These are phyloP conservation scores for Macaranga tanarius DNA, from an alignment of 441 rosid genomes.

Conservation along the genomic window DNA sequence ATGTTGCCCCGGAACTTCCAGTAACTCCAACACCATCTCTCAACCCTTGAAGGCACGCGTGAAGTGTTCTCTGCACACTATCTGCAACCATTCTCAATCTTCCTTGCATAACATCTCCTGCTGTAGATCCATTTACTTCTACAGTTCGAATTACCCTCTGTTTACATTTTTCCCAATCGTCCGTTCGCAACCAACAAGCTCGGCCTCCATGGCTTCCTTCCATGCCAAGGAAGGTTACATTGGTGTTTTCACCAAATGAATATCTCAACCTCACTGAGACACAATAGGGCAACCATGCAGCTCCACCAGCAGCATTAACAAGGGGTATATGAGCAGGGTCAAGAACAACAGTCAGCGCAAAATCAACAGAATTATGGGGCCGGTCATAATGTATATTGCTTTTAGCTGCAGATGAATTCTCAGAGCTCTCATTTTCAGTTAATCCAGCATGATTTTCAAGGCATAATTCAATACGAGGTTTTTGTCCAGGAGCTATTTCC, in stretches of 20 bases:
- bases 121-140: slow-evolving; percentile 48
- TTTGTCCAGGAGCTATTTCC: slow-evolving; percentile 80
- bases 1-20: slow-evolving; percentile 40
- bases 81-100: slow-evolving; percentile 87
- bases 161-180: slow-evolving; percentile 96
- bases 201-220: slow-evolving; percentile 99
- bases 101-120: slow-evolving; percentile 67
- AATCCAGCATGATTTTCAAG: slow-evolving; percentile 89
- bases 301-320: slow-evolving; percentile 92
- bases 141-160: slow-evolving; percentile 72
- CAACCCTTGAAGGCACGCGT: slow-evolving; percentile 71
- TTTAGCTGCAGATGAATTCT: slow-evolving; percentile 55
- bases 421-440: slow-evolving; percentile 37
- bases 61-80: slow-evolving; percentile 66
- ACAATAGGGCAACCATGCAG: slow-evolving; percentile 97
- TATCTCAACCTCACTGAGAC: slow-evolving; percentile 85
- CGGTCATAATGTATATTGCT: slow-evolving; percentile 90
- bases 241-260: slow-evolving; percentile 67
- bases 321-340: slow-evolving; percentile 92
- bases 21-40: slow-evolving; percentile 47
- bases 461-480: slow-evolving; percentile 90
- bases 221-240: slow-evolving; percentile 73
- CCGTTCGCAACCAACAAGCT: slow-evolving; percentile 82
- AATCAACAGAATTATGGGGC: slow-evolving; percentile 78
- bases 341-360: slow-evolving; percentile 85